A percentile compares a stretch with the other conserved stretches of the same genome.
Conservation (phyloP, 192 early-diverging fungal species). For the Pilaira anomala region DNA sequence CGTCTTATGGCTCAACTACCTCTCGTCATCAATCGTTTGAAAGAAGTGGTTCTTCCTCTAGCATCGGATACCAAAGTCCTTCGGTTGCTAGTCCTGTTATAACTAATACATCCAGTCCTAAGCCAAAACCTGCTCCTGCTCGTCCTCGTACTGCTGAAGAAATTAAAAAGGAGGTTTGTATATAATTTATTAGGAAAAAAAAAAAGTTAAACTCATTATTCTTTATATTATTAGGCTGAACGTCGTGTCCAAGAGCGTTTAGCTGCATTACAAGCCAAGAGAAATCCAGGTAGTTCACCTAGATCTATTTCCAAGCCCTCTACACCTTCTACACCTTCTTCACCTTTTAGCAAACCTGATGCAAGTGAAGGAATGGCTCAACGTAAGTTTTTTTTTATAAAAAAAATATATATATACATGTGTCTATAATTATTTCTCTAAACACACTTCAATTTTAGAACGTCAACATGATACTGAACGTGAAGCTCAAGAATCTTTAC, state of each 20-base stretch:
- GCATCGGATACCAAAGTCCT: neutral
- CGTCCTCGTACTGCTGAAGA: slow-evolving; percentile 35
- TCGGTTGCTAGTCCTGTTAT: neutral
- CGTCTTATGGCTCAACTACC: neutral
- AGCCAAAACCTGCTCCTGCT: slow-evolving; percentile 8
- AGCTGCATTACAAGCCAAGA: slow-evolving; percentile 27
- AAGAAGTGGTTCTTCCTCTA: neutral
- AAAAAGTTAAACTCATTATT: neutral
- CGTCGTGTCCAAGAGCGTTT: slow-evolving; percentile 37
- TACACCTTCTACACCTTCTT: no score
- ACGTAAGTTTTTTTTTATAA: slow-evolving; percentile 14
- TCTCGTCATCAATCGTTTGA: slow-evolving; percentile 6
- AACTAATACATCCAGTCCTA: slow-evolving; percentile 2
- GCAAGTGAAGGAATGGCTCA: slow-evolving; percentile 27
- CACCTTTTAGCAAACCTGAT: slow-evolving; percentile 25
- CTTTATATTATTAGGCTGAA: slow-evolving; percentile 25
- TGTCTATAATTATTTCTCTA: no score
- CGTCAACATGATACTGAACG: slow-evolving; percentile 37
- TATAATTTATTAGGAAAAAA: neutral
- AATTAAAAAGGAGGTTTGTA: slow-evolving; percentile 34
- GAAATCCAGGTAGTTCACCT: slow-evolving; percentile 11
- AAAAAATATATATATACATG: no score
- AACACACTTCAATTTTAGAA: slow-evolving; percentile 18
- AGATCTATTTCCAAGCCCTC: slow-evolving; percentile 12
- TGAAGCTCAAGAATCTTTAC: slow-evolving; percentile 36